A percentile compares a stretch with the other conserved stretches of the same genome.
phyloP scores from a whole-genome alignment of 108 stramenopile genomes.

The Cylindrotheca fusiformis region DNA sequence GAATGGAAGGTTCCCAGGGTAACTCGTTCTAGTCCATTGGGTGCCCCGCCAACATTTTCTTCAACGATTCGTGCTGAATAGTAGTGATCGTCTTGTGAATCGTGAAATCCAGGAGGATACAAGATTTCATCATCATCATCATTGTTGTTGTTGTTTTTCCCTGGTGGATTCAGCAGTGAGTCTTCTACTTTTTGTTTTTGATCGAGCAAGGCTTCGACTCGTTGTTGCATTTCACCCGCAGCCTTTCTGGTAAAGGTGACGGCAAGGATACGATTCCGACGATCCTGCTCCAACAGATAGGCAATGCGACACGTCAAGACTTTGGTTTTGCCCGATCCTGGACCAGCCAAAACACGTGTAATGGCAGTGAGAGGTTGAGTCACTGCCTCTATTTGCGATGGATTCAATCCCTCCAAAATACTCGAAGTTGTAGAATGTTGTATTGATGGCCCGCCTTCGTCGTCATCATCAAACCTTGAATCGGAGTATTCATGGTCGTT shows the following conservation, averaged over 20 bases:
- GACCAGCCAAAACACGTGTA: constrained; percentile 84
- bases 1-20: constrained; percentile 86
- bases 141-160: constrained; percentile 2
- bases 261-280: constrained; percentile 56
- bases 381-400: constrained; percentile 69
- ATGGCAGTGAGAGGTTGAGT: constrained; percentile 46
- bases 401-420: constrained; percentile 54
- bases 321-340: constrained; percentile 89
- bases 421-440: constrained; percentile 12
- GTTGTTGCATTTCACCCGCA: constrained; percentile 80
- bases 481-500: no score
- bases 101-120: no score
- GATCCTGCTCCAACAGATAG: constrained; percentile 48
- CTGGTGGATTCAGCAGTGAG: not conserved
- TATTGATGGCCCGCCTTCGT: no score
- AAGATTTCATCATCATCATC: no score
- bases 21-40: constrained; percentile 45
- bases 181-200: constrained; percentile 10
- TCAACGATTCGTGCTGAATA: constrained; percentile 22
- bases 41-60: constrained; percentile 5
- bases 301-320: constrained; percentile 89
- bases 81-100: constrained; percentile 5
- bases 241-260: constrained; percentile 94
- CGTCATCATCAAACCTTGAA: no score
- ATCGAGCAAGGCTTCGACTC: constrained; percentile 48